A percentile compares a stretch with the other conserved stretches of the same genome.
Evolutionary conservation across 2,329 filamentous ascomycete genomes (phyloP).

Genomic region (Nannizziopsis arthrosporioides): DNA sequence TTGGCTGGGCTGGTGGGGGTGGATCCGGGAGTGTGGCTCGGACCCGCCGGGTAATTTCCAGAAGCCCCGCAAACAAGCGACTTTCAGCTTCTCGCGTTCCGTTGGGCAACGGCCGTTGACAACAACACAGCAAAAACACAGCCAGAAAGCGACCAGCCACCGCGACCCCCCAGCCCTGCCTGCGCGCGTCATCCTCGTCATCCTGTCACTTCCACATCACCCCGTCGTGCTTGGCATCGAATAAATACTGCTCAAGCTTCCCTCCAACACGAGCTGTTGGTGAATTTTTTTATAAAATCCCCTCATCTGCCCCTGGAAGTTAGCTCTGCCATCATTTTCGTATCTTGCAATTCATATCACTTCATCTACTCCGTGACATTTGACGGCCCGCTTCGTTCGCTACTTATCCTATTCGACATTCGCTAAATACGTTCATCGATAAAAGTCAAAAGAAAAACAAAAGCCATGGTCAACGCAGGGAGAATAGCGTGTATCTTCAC

Average conservation of each 20-base stretch:
- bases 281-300: no score
- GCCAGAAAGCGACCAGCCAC: conserved; percentile 5
- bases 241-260: no score
- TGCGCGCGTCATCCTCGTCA: conserved; percentile 6
- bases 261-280: no score
- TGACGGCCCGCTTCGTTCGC: no score
- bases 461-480: conserved; percentile 56
- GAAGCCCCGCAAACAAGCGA: no score
- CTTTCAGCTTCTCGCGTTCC: conserved; percentile 1
- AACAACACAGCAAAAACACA: no score
- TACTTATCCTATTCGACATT: no score
- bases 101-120: not conserved
- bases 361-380: no score
- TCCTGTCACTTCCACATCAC: not conserved
- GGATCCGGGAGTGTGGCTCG: no score
- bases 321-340: not conserved
- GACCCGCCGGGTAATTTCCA: no score
- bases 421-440: not conserved
- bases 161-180: not conserved
- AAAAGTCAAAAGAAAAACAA: not conserved
- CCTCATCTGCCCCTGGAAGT: not conserved
- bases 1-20: no score
- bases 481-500: conserved; percentile 76
- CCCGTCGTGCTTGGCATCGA: not conserved
- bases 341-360: no score